Evolutionary conservation across 2,329 filamentous ascomycete genomes (phyloP), one percentile per base, ranked within the genome.

Genomic region (Xylariaceae sp.): DNA sequence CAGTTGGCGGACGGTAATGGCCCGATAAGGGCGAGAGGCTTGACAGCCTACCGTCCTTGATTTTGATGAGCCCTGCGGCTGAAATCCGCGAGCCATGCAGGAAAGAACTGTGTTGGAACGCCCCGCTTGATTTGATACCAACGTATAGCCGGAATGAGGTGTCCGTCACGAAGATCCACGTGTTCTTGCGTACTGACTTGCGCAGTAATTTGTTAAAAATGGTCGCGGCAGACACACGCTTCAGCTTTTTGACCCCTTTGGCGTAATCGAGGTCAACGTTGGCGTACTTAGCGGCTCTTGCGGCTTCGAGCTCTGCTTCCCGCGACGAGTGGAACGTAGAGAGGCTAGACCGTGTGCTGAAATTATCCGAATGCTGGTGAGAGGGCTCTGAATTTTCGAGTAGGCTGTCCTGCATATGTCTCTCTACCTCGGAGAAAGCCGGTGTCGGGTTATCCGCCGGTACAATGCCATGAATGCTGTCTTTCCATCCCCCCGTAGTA

Each of bases 121-220:
- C 84, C 10, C 92, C 92, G 3, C 85, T 87, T 68, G 88, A 84
- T 66, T 96, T 96, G 74, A 96, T 94, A 45, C 91, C 91, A 32
- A 96, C 84, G 68, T 95, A 96, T 0, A 96, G 76, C 0, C 88
- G 83, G 68, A 92, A 94, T 1, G 82, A 86, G 1, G 89, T 92
- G 70, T 96, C 91, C 21, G 88, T 87, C 7, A 92, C 91, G 64
- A 95, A 96, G 60, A 96, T 95, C 92, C 92, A 96, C 4, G 88
- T 94, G 65, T 92, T 92, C 58, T 90, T 90, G 69, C 85, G 88
- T 37, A 91, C 87, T 0, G 87, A 85, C 59, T 89, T 87, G 56
- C 88, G 83, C 15, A 94, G 77, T 5, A 95, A 76, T 59, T 88
- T 87, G 69, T 94, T 89, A 68, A 92, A 81, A 3, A 95, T 78